A percentile compares a stretch with the other conserved stretches of the same genome.
These are phyloP conservation scores for Monosiga brevicollis DNA, from an alignment of 78 protist species.

Conservation along the genomic window DNA sequence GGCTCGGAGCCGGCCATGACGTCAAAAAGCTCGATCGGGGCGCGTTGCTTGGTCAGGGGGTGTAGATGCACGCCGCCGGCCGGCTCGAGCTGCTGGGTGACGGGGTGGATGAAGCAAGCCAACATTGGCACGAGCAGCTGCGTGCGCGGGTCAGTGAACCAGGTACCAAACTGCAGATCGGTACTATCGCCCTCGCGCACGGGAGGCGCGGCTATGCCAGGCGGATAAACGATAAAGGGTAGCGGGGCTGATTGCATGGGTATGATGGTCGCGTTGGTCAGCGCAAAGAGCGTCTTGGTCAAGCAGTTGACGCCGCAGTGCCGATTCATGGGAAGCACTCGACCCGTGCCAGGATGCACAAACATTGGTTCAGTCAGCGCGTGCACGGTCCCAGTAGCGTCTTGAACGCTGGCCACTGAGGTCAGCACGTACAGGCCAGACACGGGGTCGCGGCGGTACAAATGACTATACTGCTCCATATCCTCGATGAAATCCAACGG, in stretches of 20 bases:
- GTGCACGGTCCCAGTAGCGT: too few species aligned
- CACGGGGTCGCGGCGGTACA: neutral
- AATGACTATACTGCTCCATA: too few species aligned
- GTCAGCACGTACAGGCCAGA: neutral
- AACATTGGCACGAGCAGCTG: neutral
- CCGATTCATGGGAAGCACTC: neutral
- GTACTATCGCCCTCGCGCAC: too few species aligned
- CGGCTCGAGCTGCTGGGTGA: neutral
- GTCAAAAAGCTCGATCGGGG: neutral
- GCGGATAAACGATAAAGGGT: too few species aligned
- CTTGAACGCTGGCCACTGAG: neutral
- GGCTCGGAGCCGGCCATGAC: neutral
- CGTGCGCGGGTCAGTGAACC: neutral
- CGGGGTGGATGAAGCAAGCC: neutral
- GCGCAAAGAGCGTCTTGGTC: neutral
- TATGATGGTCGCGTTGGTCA: neutral
- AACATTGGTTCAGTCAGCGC: too few species aligned
- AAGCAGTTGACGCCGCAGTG: neutral
- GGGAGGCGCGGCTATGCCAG: too few species aligned
- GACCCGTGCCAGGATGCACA: conserved; percentile 3
- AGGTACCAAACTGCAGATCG: too few species aligned
- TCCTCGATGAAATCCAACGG: too few species aligned
- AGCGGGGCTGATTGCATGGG: neutral
- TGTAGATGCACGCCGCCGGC: neutral
- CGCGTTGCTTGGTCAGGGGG: neutral